These are phyloP conservation scores for Stereocaulon alpinum DNA, from an alignment of 495 filamentous ascomycete genomes.

Conservation along the genomic window DNA sequence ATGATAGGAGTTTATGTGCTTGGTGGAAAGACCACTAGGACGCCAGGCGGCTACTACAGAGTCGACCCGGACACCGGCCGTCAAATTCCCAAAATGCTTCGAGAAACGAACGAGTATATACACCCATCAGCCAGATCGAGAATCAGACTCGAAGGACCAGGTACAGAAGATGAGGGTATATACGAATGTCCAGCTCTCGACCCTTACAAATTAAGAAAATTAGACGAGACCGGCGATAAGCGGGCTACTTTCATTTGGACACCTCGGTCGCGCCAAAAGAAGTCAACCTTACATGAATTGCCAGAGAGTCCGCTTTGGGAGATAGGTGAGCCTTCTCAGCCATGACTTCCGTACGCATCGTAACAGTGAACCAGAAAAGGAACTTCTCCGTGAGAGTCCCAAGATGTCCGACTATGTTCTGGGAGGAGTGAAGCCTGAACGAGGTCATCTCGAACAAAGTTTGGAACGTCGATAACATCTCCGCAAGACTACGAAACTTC, in stretches of 20 bases:
- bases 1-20: constrained; percentile 20
- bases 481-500: neutral
- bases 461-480: neutral
- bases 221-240: constrained; percentile 15
- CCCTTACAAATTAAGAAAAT: constrained; percentile 18
- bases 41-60: constrained; percentile 18
- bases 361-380: constrained; percentile 4
- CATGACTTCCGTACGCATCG: neutral
- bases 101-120: constrained; percentile 23
- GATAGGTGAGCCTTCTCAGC: neutral
- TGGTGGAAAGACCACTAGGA: constrained; percentile 17
- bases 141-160: constrained; percentile 16
- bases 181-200: constrained; percentile 20
- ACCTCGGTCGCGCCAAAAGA: constrained; percentile 14
- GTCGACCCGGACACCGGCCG: constrained; percentile 18
- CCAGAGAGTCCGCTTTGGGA: constrained; percentile 19
- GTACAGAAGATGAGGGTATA: constrained; percentile 18
- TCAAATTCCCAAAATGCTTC: constrained; percentile 8
- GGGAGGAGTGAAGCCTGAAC: neutral
- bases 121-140: constrained; percentile 21
- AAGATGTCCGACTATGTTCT: constrained; percentile 17
- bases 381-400: constrained; percentile 14
- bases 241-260: constrained; percentile 19
- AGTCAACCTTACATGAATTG: constrained; percentile 8
- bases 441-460: neutral